A percentile compares a stretch with the other conserved stretches of the same genome.
Conservation (phyloP, 495 filamentous ascomycete species). For the Mytilinidion resinicola region DNA sequence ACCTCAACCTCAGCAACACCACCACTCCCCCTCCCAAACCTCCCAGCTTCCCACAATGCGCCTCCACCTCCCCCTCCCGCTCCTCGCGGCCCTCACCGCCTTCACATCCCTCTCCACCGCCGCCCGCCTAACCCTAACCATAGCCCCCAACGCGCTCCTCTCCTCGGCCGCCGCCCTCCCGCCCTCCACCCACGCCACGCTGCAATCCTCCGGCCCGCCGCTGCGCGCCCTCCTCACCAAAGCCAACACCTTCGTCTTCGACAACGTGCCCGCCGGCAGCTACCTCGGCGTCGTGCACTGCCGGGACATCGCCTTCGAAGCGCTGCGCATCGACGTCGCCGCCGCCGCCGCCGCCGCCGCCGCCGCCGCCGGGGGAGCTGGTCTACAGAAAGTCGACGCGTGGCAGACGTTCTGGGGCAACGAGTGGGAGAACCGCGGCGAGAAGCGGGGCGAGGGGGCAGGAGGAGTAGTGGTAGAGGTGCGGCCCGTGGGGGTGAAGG, state of each 20-base stretch:
- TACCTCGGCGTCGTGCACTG: conserved; percentile 79
- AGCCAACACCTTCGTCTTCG: conserved; percentile 66
- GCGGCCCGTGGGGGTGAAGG: conserved; percentile 54
- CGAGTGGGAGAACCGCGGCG: conserved; percentile 76
- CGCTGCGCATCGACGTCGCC: conserved; percentile 66
- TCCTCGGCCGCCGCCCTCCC: conserved; percentile 53
- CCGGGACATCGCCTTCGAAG: conserved; percentile 63
- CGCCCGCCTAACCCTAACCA: conserved; percentile 35
- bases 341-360: conserved; percentile 11
- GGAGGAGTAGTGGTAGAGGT: conserved; percentile 48
- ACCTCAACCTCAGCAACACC: not conserved
- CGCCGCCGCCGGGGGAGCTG: conserved; percentile 26
- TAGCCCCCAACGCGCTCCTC: conserved; percentile 37
- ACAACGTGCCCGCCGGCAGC: conserved; percentile 55
- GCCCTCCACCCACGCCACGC: conserved; percentile 66
- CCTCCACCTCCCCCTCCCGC: not conserved
- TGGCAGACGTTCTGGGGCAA: conserved; percentile 88
- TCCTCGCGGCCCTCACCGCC: not conserved
- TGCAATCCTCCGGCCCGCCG: conserved; percentile 45
- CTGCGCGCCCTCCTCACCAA: conserved; percentile 56
- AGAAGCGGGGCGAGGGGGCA: conserved; percentile 42
- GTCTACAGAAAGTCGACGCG: conserved; percentile 44
- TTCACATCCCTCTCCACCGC: conserved; percentile 27
- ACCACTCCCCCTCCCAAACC: not conserved
- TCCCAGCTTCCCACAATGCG: not conserved